A percentile compares a stretch with the other conserved stretches of the same genome.
These are phyloP conservation scores for Cylindrodendrum hubeiense DNA, from an alignment of 2,329 filamentous ascomycete species.

Conservation along the genomic window DNA sequence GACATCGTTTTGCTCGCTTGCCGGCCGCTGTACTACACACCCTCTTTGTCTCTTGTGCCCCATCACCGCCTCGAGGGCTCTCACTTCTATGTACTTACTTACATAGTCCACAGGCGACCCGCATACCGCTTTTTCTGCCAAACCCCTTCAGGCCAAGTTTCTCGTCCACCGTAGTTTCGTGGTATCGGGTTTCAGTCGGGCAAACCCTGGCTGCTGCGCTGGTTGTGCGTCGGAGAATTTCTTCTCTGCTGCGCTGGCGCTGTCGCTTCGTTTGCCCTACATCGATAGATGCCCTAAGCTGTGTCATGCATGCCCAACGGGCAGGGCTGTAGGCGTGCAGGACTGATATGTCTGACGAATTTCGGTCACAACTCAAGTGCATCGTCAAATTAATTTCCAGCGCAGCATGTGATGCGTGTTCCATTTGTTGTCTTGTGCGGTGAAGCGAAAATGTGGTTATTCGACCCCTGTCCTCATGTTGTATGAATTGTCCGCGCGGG, in stretches of 20 bases:
- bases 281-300: not conserved
- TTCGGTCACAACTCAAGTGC: slow-evolving; percentile 2
- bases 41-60: not conserved
- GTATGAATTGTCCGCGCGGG: not conserved
- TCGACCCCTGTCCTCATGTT: not conserved
- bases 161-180: slow-evolving; percentile 4
- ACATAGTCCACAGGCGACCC: slow-evolving; percentile 3
- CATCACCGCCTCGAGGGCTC: slow-evolving; percentile 10
- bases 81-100: not conserved
- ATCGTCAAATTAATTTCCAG: not conserved
- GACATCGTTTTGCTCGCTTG: slow-evolving; percentile 5
- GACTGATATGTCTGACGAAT: not conserved
- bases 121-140: slow-evolving; percentile 24
- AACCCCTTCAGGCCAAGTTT: not conserved
- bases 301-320: slow-evolving; percentile 24
- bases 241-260: slow-evolving; percentile 20
- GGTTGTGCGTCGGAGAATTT: slow-evolving; percentile 29
- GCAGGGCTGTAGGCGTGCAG: slow-evolving; percentile 3
- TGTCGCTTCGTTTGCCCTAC: slow-evolving; percentile 7
- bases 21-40: slow-evolving; percentile 8
- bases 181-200: slow-evolving; percentile 30
- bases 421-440: not conserved
- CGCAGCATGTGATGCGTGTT: not conserved
- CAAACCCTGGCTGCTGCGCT: slow-evolving; percentile 25
- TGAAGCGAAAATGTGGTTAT: not conserved